phyloP scores from a whole-genome alignment of 768 basidiomycete species.

The Paxillus ammoniavirescens region DNA sequence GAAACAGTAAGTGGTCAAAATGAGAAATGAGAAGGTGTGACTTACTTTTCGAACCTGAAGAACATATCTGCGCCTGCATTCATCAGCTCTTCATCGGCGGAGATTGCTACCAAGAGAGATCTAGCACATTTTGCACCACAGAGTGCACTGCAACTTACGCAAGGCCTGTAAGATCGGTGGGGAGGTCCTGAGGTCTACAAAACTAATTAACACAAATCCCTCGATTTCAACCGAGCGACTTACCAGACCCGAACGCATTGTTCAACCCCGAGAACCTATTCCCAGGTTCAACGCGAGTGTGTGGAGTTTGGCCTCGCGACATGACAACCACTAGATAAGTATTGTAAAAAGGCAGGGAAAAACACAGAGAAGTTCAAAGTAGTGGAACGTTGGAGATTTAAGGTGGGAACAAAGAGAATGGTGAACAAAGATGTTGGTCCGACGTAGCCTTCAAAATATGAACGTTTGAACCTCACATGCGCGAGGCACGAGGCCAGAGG shows the following conservation, averaged over 20 bases:
- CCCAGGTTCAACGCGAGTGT: slow-evolving; percentile 25
- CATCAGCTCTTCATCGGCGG: slow-evolving; percentile 49
- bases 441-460: slow-evolving; percentile 8
- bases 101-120: slow-evolving; percentile 32
- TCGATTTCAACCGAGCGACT: slow-evolving; percentile 9
- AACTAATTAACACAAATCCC: slow-evolving; percentile 5
- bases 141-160: slow-evolving; percentile 23
- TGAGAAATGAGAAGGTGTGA: not conserved
- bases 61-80: slow-evolving; percentile 50
- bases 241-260: slow-evolving; percentile 33
- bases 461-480: no score
- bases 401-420: slow-evolving; percentile 27
- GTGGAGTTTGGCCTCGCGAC: slow-evolving; percentile 31
- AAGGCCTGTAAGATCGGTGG: slow-evolving; percentile 41
- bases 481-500: no score
- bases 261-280: slow-evolving; percentile 46
- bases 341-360: slow-evolving; percentile 17
- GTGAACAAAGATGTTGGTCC: slow-evolving; percentile 24
- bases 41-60: slow-evolving; percentile 45
- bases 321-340: slow-evolving; percentile 26
- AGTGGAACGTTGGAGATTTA: slow-evolving; percentile 27
- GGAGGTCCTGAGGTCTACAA: slow-evolving; percentile 26
- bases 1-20: slow-evolving; percentile 4
- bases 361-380: slow-evolving; percentile 14
- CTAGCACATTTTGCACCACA: slow-evolving; percentile 1